Percentiles rank a stretch among this genome's conserved stretches.
These are phyloP conservation scores for Diaporthe helianthi DNA, from an alignment of 2,329 filamentous ascomycete species.

Conservation along the genomic window DNA sequence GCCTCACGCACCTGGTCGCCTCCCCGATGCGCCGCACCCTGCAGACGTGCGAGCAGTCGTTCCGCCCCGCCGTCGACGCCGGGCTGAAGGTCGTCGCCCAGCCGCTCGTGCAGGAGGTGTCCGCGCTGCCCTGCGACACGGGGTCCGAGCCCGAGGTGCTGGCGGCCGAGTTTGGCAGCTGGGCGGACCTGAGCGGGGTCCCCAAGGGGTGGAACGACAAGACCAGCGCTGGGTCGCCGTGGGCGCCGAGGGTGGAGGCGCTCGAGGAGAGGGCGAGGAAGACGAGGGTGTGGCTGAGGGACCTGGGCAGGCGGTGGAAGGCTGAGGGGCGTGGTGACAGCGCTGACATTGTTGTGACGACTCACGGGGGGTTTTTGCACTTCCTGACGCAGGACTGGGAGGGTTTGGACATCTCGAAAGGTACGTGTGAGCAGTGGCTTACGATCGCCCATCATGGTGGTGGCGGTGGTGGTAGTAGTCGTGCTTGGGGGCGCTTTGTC, in stretches of 20 bases:
- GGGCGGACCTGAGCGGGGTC: slow-evolving; percentile 70
- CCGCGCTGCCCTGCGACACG: slow-evolving; percentile 76
- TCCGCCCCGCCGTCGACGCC: slow-evolving; percentile 61
- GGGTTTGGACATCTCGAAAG: slow-evolving; percentile 55
- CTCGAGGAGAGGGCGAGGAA: slow-evolving; percentile 67
- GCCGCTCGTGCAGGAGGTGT: slow-evolving; percentile 81
- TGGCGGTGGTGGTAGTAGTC: background rate
- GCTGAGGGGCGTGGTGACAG: slow-evolving; percentile 38
- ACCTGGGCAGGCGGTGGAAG: slow-evolving; percentile 47
- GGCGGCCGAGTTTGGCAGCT: slow-evolving; percentile 64
- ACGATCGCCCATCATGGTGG: background rate
- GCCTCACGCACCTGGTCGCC: slow-evolving; percentile 74
- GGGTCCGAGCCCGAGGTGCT: slow-evolving; percentile 67
- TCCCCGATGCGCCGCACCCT: slow-evolving; percentile 84
- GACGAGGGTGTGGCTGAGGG: slow-evolving; percentile 65
- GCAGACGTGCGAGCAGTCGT: slow-evolving; percentile 76
- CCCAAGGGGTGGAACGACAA: slow-evolving; percentile 77
- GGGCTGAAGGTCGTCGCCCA: slow-evolving; percentile 66
- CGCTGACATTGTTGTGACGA: slow-evolving; percentile 75
- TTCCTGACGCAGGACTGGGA: slow-evolving; percentile 85
- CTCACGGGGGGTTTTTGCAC: slow-evolving; percentile 85
- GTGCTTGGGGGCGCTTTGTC: slow-evolving; percentile 32
- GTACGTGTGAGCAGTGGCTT: slow-evolving; percentile 42
- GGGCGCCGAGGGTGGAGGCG: slow-evolving; percentile 56
- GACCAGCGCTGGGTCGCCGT: slow-evolving; percentile 47